Base-by-base conservation (phyloP, 106 monocot genomes). In the Agapanthus africanus region DNA sequence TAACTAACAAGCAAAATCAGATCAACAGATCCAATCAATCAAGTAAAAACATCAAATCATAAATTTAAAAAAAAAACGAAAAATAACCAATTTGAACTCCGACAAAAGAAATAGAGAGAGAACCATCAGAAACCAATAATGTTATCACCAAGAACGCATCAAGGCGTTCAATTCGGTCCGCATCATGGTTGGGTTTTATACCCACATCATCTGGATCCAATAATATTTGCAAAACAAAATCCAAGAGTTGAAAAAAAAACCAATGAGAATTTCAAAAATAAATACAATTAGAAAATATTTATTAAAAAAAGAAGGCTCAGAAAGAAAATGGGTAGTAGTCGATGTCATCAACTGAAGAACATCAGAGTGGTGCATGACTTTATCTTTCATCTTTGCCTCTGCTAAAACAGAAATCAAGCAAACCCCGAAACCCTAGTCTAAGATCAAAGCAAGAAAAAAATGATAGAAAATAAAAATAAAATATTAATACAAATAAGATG, bases 301-400 rank as follows among this genome's bases (percentile, higher is more conserved):
- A 61, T 36, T 7, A 4, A 36, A 36, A 14, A 14, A 31, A 15
- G 31, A 14, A 52, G 61, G 61, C 61, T 61, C 61, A 61, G 61
- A 61, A 61, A 36, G 36, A 36, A 61, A 61, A 61, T 61, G 61
- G 61, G 61, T 61, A 61, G 61, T 35, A 61, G 61, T 61, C 61
- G 18, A 61, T 36, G 61, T 61, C 61, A 61, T 15, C 61, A 61
- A 36, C 59, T 59, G 59, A 59, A 59, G 13, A 33, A 31, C 19
- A 36, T 61, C 61, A 61, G 61, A 61, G 61, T 61, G 61, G 61
- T 61, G 61, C 61, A 61, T 61, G 61, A 61, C 61, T 61, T 35
- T 61, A 23, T 61, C 23, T 35, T 25, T 61, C 61, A 61, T 61
- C 61, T 35, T 28, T 10, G 61, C 61, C 61, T 19, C 56, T 54